Conservation (phyloP, 257 asterid species). For the Fraxinus excelsior region DNA sequence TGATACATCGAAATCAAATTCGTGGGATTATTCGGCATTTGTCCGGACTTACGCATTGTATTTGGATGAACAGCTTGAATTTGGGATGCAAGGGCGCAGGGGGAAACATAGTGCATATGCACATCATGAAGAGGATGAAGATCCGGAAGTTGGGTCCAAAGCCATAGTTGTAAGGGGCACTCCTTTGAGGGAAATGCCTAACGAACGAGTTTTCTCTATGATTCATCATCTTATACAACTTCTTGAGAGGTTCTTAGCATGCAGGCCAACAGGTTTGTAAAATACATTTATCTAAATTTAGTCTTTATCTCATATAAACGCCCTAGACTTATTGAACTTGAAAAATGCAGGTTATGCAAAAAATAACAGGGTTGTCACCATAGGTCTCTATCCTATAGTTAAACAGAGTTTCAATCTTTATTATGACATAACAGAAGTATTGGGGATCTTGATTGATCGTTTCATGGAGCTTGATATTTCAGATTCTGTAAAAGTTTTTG, state of each 20-base stretch:
- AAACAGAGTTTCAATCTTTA: constrained; percentile 79
- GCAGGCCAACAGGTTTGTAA: constrained; percentile 76
- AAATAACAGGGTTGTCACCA: constrained; percentile 65
- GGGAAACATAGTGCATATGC: constrained; percentile 57
- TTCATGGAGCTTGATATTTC: constrained; percentile 80
- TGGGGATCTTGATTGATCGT: constrained; percentile 66
- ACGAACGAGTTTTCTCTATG: constrained; percentile 55
- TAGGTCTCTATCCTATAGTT: constrained; percentile 71
- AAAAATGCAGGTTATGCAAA: constrained; percentile 61
- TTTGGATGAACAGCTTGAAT: constrained; percentile 82
- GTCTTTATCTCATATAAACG: neutral
- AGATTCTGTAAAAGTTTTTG: constrained; percentile 62
- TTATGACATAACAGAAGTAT: constrained; percentile 67
- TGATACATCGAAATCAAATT: constrained; percentile 55
- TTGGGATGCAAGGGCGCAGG: constrained; percentile 64
- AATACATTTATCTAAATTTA: neutral
- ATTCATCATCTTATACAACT: constrained; percentile 72
- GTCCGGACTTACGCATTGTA: constrained; percentile 75
- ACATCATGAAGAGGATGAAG: constrained; percentile 38
- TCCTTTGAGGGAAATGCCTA: constrained; percentile 64
- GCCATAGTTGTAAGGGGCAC: constrained; percentile 41
- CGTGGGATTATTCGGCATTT: constrained; percentile 93
- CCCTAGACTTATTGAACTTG: neutral
- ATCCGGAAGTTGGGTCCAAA: constrained; percentile 24
- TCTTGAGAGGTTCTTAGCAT: constrained; percentile 76